Base-by-base conservation (phyloP, 2,329 filamentous ascomycete species). In the Penicillium brasilianum region DNA sequence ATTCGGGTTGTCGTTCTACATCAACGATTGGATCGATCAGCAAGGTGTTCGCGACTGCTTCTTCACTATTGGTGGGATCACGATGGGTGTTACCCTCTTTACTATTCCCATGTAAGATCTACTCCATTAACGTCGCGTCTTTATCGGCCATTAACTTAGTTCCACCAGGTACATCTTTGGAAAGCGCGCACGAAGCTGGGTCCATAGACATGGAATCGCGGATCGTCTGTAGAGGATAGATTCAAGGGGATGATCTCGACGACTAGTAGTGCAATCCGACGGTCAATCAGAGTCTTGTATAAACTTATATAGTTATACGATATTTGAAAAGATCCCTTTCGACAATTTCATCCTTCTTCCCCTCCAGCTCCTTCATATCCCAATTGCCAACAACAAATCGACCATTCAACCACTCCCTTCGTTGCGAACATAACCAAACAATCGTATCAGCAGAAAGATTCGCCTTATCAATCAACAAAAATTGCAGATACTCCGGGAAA, bases 311-410 rank as follows among this genome's bases (percentile, higher is more conserved):
- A 18, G 44, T 54, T 50, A 63, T 55, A 5, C 57, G 34, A 44
- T 62, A 64, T 28, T 66, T 64, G 36, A 66, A 58, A 25, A 62
- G 34, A 34, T 71, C 57, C 7, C 34, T 44, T 28, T 64, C 48
- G 2, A 83, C 70, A 65, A 84, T 78, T 54, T 81, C 78, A 2
- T 78, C 69, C 63, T 80, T 76, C 66, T 74, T 77, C 1, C 57
- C 63, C 59, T 80, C 65, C 52, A 83, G 67, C 65, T 83, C 79
- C 11, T 73, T 71, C 77, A 84, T 77, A 64, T 84, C 81, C 82
- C 81, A 84, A 28, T 72, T 79, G n/a, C 64, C 72, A 59, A 69
- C 78, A 4, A 83, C 60, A 66, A 80, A 84, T 57, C 82, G 71
- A 0, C 79, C 81, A 1, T 72, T 73, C 20, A 84, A 66, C 81